Base-by-base conservation (phyloP, 768 basidiomycete species). In the Boletus pseudo-olivaceus region DNA sequence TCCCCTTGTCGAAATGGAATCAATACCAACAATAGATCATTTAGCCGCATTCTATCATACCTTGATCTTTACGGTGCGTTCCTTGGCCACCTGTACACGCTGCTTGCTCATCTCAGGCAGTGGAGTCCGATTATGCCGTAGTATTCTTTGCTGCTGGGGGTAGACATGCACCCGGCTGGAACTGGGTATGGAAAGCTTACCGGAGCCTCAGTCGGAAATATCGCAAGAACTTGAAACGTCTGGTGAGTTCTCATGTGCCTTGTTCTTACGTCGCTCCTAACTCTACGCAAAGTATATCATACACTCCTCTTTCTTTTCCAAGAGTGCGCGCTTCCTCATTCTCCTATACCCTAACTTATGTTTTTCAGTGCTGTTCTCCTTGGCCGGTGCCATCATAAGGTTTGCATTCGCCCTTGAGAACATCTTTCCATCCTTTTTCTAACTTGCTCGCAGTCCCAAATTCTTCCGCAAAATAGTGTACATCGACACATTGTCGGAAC, bases 151-250 rank as follows among this genome's bases (percentile, higher is more conserved):
- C 91, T 27, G 87, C 91, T 2, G 92, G 90, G 26, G 82, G 82
- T 7, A 76, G 75, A 56, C 76, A 92, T 71, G 80, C 83, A 3
- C 92, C 92, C 6, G 79, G 81, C 26, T 93, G 90, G 90, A 89
- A 85, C 59, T 94, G 92, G 92, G 80, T 94, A 10, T 93, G 91
- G 91, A 92, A 89, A 64, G 88, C 90, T 1, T 93, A 93, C 68
- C 79, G 90, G 23, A 87, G 86, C 63, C 73, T 88, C 42, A 90
- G 79, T 65, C 77, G 88, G 49, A 92, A 90, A 68, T 94, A 92
- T 65, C 80, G 92, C 49, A 94, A 94, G 75, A 91, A 94, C 64
- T 70, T 94, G 54, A 93, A 93, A 69, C 82, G 83, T 64, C 65
- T 94, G 71, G 90, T 88, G 56, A 51, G 87, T 69, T 12, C 48